A percentile compares a stretch with the other conserved stretches of the same genome.
Conservation (phyloP, 148 eudicot genomes). For the Rheum nobile region DNA sequence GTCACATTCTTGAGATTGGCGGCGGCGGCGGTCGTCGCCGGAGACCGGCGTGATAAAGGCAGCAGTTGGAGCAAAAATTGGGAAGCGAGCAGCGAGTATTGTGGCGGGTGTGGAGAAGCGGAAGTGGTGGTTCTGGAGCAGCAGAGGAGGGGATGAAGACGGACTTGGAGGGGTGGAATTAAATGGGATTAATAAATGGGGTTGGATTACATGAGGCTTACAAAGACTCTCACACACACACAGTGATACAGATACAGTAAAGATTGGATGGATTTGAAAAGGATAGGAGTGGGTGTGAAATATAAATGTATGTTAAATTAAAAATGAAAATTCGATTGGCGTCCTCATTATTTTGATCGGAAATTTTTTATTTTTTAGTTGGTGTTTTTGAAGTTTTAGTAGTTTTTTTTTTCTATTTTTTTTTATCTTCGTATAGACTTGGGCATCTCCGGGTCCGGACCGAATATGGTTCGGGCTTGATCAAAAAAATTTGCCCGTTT, state of each 20-base stretch:
- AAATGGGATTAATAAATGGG: not conserved
- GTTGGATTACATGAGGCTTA: conserved; percentile 3
- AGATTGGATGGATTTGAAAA: not conserved
- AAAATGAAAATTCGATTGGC: no score
- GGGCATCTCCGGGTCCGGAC: no score
- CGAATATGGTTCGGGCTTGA: no score
- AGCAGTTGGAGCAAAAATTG: not conserved
- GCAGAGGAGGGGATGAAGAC: not conserved
- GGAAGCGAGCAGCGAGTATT: not conserved
- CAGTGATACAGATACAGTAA: not conserved
- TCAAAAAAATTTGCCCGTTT: no score
- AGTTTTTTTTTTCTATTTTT: no score
- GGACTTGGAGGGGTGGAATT: not conserved
- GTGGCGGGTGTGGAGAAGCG: not conserved
- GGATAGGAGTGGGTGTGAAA: not conserved
- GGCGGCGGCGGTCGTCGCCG: not conserved
- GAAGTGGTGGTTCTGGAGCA: not conserved
- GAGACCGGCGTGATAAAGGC: not conserved
- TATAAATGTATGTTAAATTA: no score
- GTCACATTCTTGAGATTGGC: not conserved
- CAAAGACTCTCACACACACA: not conserved
- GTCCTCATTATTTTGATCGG: no score
- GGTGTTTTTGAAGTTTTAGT: no score
- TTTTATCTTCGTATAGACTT: no score
- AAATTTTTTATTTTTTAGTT: no score